Evolutionary conservation across 1,139 yeast species (phyloP).

Genomic region (Taiozyma sp.): DNA sequence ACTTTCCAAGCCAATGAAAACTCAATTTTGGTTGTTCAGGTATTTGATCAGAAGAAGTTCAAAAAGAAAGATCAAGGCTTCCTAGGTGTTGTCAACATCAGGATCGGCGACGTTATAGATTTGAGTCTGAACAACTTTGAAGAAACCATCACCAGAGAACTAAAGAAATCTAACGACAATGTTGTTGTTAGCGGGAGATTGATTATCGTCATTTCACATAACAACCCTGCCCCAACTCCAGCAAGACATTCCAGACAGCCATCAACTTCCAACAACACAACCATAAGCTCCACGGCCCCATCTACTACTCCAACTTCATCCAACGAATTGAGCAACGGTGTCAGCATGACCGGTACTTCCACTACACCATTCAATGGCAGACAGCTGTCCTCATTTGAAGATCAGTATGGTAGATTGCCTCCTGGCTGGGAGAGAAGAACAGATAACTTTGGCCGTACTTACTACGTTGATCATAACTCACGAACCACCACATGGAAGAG

Average conservation of each 20-base stretch:
- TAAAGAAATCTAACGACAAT: conserved; percentile 88
- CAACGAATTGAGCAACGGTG: conserved; percentile 3
- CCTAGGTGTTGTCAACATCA: conserved; percentile 88
- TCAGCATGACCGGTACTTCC: conserved; percentile 15
- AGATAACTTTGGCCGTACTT: conserved; percentile 94
- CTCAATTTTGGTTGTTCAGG: conserved; percentile 86
- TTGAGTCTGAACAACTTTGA: conserved; percentile 52
- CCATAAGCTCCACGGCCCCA: conserved; percentile 17
- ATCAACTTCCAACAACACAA: conserved; percentile 4
- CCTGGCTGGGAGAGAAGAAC: conserved; percentile 99
- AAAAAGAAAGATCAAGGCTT: conserved; percentile 99
- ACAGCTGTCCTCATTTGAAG: conserved; percentile 90
- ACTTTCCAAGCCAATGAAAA: conserved; percentile 75
- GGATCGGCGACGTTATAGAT: conserved; percentile 87
- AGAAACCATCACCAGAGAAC: conserved; percentile 90
- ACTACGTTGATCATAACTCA: conserved; percentile 96
- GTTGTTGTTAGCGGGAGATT: conserved; percentile 90
- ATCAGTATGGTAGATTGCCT: conserved; percentile 92
- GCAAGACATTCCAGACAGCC: conserved; percentile 9
- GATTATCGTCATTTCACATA: conserved; percentile 61
- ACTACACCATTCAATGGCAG: conserved; percentile 32
- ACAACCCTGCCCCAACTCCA: conserved; percentile 15
- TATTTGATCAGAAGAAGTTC: conserved; percentile 94
- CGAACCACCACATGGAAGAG: conserved; percentile 98
- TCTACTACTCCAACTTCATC: conserved; percentile 19